Base-by-base conservation (phyloP, 805 yeast species). In the Kluyveromyces aestuarii region DNA sequence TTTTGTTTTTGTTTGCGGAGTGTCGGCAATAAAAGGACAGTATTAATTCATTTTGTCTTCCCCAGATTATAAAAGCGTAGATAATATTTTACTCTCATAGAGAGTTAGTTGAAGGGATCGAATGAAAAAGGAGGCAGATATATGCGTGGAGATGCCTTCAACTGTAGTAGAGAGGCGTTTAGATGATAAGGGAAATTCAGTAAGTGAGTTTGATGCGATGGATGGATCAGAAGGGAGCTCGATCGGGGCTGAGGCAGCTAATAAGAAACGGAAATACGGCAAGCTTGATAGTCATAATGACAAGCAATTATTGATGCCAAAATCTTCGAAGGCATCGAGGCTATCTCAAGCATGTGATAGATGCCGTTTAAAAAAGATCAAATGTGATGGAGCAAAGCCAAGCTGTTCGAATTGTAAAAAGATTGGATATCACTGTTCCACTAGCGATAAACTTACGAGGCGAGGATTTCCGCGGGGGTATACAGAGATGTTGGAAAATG, bases 341-440 rank as follows among this genome's bases (percentile, higher is more conserved):
- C 81, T 82, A 2, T 76, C 84, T 1, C 93, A 85, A 63, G 93
- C 93, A 2, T 85, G 95, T 66, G 93, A 85, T 62, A 69, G 93
- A 35, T 85, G 93, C 57, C 71, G 91, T 41, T 78, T 82, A 53
- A 82, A 86, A 55, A 85, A 84, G 65, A 82, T 84, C 53, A 80
- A 81, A 53, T 85, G 93, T 64, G 85, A 83, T 57, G 91, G 90
- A 1, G 72, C 74, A 50, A 72, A 77, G 2, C 89, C 89, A 1
- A 63, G 70, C 41, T 85, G 95, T 61, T 71, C 80, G 37, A 82
- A 82, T 58, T 85, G 93, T 60, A 66, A 69, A 36, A 76, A 76
- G 52, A 79, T 81, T 40, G 83, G 82, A 0, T 81, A 81, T 56
- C 79, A 75, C 41, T 85, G 95, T 62, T 75, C 79, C 39, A 84